Conservation (phyloP, 176 grass and related monocot genomes). For the Ensete ventricosum region DNA sequence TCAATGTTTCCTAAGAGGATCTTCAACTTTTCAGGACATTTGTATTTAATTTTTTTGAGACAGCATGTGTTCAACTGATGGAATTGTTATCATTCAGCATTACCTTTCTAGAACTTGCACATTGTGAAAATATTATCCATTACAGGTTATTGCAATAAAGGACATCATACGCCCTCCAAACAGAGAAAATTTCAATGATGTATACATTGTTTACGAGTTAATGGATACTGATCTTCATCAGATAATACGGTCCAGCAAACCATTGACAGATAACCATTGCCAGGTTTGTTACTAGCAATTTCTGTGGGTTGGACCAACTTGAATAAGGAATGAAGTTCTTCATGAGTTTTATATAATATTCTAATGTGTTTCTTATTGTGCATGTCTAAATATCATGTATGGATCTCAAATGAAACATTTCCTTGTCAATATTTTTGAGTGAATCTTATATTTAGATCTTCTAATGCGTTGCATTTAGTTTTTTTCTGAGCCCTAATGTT, state of each 20-base stretch:
- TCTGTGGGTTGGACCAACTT: no score
- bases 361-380: neutral
- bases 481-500: no score
- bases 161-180: slow-evolving; percentile 90
- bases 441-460: no score
- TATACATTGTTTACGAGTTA: slow-evolving; percentile 82
- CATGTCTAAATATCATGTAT: no score
- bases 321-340: neutral
- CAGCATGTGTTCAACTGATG: no score
- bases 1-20: no score
- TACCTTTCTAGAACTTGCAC: neutral
- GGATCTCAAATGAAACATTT: no score
- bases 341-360: neutral
- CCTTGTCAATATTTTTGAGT: no score
- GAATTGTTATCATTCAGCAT: neutral
- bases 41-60: no score
- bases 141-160: slow-evolving; percentile 83
- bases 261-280: slow-evolving; percentile 77
- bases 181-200: slow-evolving; percentile 88
- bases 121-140: neutral
- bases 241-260: slow-evolving; percentile 72
- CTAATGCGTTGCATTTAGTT: no score
- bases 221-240: slow-evolving; percentile 97
- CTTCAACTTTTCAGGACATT: no score
- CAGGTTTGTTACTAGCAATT: slow-evolving; percentile 34